phyloP scores from a whole-genome alignment of 306 rosid species.

The Pterocarpus santalinus region DNA sequence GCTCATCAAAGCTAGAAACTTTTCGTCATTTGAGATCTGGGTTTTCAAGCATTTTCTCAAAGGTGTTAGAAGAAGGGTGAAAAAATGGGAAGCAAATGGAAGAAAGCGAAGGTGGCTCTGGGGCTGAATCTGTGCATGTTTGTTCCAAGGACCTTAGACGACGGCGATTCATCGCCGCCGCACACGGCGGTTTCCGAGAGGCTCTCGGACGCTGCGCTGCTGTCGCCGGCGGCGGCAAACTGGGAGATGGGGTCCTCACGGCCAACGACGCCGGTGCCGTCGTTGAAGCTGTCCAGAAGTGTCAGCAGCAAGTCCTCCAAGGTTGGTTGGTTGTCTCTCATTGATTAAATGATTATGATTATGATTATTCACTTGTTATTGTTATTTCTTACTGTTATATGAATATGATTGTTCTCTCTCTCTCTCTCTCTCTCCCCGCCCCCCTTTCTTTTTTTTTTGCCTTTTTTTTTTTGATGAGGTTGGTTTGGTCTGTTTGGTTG shows the following conservation, averaged over 20 bases:
- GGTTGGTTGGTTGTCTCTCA: conserved; percentile 40
- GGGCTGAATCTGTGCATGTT: conserved; percentile 85
- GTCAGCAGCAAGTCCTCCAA: conserved; percentile 55
- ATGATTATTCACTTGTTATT: not conserved
- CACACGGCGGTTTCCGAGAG: conserved; percentile 64
- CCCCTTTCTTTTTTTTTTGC: no score
- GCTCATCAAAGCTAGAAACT: conserved; percentile 49
- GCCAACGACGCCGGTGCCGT: conserved; percentile 49
- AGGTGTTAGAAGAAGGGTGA: not conserved
- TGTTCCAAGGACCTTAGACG: conserved; percentile 80
- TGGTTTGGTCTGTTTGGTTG: conserved; percentile 35
- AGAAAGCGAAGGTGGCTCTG: conserved; percentile 85
- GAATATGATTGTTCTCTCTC: not conserved
- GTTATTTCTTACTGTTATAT: not conserved
- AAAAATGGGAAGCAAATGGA: conserved; percentile 96
- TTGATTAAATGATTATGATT: not conserved
- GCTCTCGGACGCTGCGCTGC: conserved; percentile 84
- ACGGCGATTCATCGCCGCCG: conserved; percentile 70
- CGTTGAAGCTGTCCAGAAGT: conserved; percentile 57
- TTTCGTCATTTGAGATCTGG: conserved; percentile 78
- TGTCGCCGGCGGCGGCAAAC: conserved; percentile 71
- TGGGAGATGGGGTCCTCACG: conserved; percentile 49
- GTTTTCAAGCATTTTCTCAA: conserved; percentile 46
- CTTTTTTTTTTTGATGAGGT: not conserved
- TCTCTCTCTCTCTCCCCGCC: no score